phyloP scores from a whole-genome alignment of 2,329 filamentous ascomycete genomes.

The Aspergillus ochraceus region DNA sequence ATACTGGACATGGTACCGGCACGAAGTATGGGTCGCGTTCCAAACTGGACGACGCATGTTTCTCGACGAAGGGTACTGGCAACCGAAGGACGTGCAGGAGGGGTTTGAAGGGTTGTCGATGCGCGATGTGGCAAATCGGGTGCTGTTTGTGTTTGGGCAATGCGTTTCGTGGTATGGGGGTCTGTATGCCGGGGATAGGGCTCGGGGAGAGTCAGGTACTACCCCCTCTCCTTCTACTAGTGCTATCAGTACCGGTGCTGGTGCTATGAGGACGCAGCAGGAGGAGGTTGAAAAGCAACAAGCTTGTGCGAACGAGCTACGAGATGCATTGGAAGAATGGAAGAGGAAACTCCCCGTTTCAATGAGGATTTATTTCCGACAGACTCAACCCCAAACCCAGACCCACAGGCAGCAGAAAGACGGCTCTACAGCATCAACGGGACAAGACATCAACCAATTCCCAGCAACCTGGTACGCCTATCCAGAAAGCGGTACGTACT shows the following conservation, averaged over 20 bases:
- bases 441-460: not conserved
- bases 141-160: conserved; percentile 4
- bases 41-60: conserved; percentile 6
- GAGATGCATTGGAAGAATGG: conserved; percentile 1
- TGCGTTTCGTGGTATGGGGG: not conserved
- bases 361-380: not conserved
- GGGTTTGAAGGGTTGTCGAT: conserved; percentile 1
- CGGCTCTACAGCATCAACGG: no score
- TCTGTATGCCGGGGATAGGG: no score
- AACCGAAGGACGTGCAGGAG: not conserved
- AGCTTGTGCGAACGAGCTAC: not conserved
- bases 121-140: conserved; percentile 3
- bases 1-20: conserved; percentile 9
- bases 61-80: conserved; percentile 3
- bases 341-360: conserved; percentile 3
- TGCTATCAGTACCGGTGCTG: not conserved
- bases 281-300: not conserved
- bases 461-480: conserved; percentile 5
- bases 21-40: conserved; percentile 7
- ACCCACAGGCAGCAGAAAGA: no score
- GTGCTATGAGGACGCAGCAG: not conserved
- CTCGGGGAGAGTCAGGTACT: no score
- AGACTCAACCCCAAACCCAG: no score
- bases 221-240: no score
- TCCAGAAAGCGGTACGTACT: not conserved